Percentiles rank a stretch among this genome's conserved stretches.
Evolutionary conservation across 768 basidiomycete genomes (phyloP).

Genomic region (Antrodiella citrinella): DNA sequence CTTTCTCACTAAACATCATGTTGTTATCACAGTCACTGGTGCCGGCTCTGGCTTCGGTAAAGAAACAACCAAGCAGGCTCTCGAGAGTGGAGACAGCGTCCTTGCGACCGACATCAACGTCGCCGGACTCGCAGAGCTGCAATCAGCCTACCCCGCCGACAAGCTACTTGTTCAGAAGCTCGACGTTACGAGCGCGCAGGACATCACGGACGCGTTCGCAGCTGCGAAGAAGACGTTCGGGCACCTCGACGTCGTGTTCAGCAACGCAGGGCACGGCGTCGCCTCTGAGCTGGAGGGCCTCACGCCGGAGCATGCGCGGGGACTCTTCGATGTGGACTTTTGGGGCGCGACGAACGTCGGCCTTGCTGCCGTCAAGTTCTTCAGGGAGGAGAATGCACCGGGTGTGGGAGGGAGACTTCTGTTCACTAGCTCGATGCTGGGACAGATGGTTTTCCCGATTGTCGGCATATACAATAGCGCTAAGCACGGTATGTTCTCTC

Average conservation of each 20-base stretch:
- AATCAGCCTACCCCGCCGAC: constrained; percentile 20
- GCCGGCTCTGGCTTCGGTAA: constrained; percentile 33
- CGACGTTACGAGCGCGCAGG: constrained; percentile 28
- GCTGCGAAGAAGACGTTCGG: constrained; percentile 28
- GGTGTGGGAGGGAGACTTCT: constrained; percentile 15
- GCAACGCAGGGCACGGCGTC: constrained; percentile 30
- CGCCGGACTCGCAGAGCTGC: constrained; percentile 21
- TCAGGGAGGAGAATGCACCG: constrained; percentile 33
- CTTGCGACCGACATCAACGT: constrained; percentile 33
- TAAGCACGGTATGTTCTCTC: constrained; percentile 8
- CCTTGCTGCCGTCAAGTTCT: constrained; percentile 17
- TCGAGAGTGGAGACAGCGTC: constrained; percentile 31
- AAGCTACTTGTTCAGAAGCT: constrained; percentile 30
- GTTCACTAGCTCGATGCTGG: not conserved
- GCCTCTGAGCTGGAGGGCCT: constrained; percentile 31
- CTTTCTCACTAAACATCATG: not conserved
- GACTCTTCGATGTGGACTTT: constrained; percentile 27
- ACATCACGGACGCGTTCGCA: constrained; percentile 29
- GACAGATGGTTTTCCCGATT: not conserved
- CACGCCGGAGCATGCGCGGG: constrained; percentile 23
- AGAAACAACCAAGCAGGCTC: constrained; percentile 24
- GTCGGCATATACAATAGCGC: constrained; percentile 7
- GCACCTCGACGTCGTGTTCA: constrained; percentile 36
- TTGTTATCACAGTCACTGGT: constrained; percentile 34
- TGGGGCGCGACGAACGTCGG: constrained; percentile 13